Percentiles rank a stretch among this genome's conserved stretches.
Evolutionary conservation across 2,329 filamentous ascomycete species (phyloP).

Genomic region (Apiospora rasikravindrae): DNA sequence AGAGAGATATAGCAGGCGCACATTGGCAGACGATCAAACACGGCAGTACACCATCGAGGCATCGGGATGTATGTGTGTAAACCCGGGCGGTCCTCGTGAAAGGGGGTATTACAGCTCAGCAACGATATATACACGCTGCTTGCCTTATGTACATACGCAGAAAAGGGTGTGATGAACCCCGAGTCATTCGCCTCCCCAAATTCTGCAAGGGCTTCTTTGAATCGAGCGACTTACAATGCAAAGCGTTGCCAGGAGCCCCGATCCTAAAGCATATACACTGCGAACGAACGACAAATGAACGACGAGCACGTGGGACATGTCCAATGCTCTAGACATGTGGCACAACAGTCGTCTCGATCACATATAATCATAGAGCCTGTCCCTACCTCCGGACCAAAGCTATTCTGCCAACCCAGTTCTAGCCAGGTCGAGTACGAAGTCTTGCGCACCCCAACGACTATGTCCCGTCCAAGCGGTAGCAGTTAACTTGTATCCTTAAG

Average conservation of each 20-base stretch:
- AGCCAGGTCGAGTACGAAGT: too few species aligned
- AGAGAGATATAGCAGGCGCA: background rate
- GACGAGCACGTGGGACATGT: too few species aligned
- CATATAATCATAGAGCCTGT: too few species aligned
- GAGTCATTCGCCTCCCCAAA: background rate
- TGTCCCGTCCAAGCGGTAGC: background rate
- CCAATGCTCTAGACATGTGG: too few species aligned
- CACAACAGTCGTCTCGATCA: too few species aligned
- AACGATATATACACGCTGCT: background rate
- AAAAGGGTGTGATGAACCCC: background rate
- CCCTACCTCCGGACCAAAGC: too few species aligned
- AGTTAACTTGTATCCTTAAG: background rate
- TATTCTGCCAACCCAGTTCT: too few species aligned
- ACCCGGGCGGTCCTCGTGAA: background rate
- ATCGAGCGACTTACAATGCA: background rate
- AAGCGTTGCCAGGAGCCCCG: background rate
- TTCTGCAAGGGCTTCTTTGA: background rate
- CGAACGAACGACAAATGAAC: background rate
- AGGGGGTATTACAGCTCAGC: background rate
- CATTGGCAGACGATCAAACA: background rate
- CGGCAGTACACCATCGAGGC: background rate
- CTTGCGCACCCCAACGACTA: too few species aligned
- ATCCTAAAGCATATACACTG: background rate
- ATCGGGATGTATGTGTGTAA: background rate
- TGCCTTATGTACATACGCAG: background rate